Conservation (phyloP, 768 basidiomycete genomes). For the Leccinum disarticulatum region DNA sequence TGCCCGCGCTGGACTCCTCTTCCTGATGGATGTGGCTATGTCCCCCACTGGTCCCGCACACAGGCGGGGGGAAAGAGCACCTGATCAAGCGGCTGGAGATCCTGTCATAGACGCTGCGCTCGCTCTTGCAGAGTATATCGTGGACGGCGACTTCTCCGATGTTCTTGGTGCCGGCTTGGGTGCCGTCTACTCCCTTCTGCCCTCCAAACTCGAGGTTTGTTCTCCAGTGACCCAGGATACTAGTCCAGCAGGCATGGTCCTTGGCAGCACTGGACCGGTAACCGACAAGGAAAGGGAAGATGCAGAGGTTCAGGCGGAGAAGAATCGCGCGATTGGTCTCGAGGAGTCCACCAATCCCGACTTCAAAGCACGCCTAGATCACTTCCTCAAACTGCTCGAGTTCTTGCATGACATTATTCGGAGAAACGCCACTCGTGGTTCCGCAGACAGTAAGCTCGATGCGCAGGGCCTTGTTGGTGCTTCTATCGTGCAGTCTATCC, state of each 20-base stretch:
- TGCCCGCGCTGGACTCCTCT: slow-evolving; percentile 88
- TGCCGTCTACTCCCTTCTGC: slow-evolving; percentile 89
- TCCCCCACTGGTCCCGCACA: slow-evolving; percentile 61
- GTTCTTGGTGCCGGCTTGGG: slow-evolving; percentile 91
- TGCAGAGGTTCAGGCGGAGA: slow-evolving; percentile 49
- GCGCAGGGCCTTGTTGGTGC: slow-evolving; percentile 68
- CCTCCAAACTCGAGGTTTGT: slow-evolving; percentile 78
- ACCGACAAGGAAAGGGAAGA: slow-evolving; percentile 60
- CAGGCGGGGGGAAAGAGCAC: slow-evolving; percentile 36
- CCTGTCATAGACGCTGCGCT: slow-evolving; percentile 83
- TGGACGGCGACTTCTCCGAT: slow-evolving; percentile 98
- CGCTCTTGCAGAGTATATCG: slow-evolving; percentile 87
- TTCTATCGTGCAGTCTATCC: slow-evolving; percentile 80
- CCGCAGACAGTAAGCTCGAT: slow-evolving; percentile 41
- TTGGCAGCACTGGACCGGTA: slow-evolving; percentile 62
- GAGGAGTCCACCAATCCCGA: slow-evolving; percentile 75
- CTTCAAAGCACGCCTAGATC: slow-evolving; percentile 78
- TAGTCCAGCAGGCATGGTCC: slow-evolving; percentile 58
- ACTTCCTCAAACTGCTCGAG: slow-evolving; percentile 87
- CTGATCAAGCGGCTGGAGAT: slow-evolving; percentile 40
- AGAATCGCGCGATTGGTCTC: slow-evolving; percentile 59
- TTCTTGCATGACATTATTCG: slow-evolving; percentile 88
- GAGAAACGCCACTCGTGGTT: slow-evolving; percentile 52
- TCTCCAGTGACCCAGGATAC: slow-evolving; percentile 42
- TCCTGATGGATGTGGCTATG: slow-evolving; percentile 95